Evolutionary conservation across 176 grass and related monocot genomes (phyloP).

Genomic region (Cenchrus purpureus): DNA sequence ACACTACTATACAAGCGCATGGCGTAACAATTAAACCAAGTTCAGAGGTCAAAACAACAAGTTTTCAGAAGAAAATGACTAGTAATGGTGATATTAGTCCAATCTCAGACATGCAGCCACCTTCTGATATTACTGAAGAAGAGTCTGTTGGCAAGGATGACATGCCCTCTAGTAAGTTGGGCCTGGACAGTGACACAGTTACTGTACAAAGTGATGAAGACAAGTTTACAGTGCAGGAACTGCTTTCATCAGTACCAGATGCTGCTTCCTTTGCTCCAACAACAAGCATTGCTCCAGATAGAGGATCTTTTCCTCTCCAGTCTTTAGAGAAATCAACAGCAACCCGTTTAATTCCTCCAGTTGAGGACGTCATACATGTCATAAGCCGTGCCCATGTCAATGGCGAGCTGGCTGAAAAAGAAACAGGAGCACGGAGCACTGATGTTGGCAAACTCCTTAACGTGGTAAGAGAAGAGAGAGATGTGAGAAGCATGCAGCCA

Average conservation of each 20-base stretch:
- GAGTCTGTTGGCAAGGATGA: conserved; percentile 75
- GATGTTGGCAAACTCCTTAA: conserved; percentile 42
- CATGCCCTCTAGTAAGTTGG: conserved; percentile 35
- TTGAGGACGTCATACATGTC: conserved; percentile 86
- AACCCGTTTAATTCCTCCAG: conserved; percentile 57
- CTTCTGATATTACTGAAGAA: conserved; percentile 51
- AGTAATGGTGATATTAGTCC: conserved; percentile 52
- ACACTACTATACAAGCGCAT: conserved; percentile 47
- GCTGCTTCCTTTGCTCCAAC: conserved; percentile 53
- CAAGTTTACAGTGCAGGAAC: conserved; percentile 87
- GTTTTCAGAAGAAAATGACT: conserved; percentile 63
- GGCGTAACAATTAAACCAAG: conserved; percentile 39
- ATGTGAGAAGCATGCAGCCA: conserved; percentile 53
- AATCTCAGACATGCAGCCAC: conserved; percentile 43
- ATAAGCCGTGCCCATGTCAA: conserved; percentile 74
- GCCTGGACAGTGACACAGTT: conserved; percentile 33
- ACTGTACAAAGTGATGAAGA: conserved; percentile 62
- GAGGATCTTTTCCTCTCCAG: conserved; percentile 44
- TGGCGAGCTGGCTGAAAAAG: conserved; percentile 47
- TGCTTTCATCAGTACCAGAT: conserved; percentile 75
- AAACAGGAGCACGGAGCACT: conserved; percentile 39
- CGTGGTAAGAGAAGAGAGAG: conserved; percentile 66
- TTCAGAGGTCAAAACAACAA: conserved; percentile 53
- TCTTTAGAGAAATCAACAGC: conserved; percentile 50
- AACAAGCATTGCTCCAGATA: conserved; percentile 30